Base-by-base conservation (phyloP, 1,139 yeast genomes). In the Geotrichum klebahnii region DNA sequence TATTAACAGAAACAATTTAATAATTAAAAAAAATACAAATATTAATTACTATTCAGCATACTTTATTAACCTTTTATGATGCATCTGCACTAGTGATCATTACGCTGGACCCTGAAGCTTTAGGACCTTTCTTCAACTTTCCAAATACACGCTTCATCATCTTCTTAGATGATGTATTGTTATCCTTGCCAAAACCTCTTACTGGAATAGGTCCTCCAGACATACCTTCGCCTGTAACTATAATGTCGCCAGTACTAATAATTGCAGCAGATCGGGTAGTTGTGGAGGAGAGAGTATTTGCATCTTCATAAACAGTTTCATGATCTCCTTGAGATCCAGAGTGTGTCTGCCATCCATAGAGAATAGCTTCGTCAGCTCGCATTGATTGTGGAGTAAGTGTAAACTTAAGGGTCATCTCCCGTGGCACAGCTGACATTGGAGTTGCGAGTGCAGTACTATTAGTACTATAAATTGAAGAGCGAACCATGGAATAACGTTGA, bases 331-430 rank as follows among this genome's bases (percentile, higher is more conserved):
- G 35, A 45, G 57, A 59, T 32, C 55, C 53, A 32, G 54, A 61
- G 37, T 58, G 61, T 14, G 54, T 48, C 44, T 62, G 65, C 67
- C 67, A 63, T 35, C 67, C 67, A 40, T 64, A 64, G 24, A 64
- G 54, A 22, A 57, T 50, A 37, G 57, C 60, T 44, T 64, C 67
- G 40, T 59, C 62, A 2, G 63, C 66, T 8, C 67, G 58, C 67
- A 64, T 64, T 1, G 60, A 50, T 2, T 63, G 57, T 1, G 67
- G 67, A 22, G 65, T 60, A 17, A 64, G 55, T 16, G 67, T 64
- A 39, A 64, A 53, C 46, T 62, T 63, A 42, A 64, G 59, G 3
- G 67, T 63, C 64, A 61, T 60, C 35, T 63, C 66, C 3, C 67
- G 54, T 5, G 59, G 59, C 5, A 37, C 52, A n/a, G 50, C 50